Evolutionary conservation across 1,139 yeast species (phyloP).

Genomic region (Tardiomyces digboiensis): DNA sequence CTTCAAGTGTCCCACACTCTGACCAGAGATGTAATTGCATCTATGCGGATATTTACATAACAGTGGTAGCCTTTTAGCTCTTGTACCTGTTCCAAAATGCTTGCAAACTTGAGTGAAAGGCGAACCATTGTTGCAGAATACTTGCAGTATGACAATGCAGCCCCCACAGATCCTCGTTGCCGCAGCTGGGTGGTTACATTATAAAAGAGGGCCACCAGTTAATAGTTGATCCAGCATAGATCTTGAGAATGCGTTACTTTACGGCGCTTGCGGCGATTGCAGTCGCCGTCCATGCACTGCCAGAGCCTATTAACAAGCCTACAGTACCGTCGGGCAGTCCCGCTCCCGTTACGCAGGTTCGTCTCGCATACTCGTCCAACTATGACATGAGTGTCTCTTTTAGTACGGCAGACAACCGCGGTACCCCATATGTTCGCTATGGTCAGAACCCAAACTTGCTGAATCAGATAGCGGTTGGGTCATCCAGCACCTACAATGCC

Average conservation of each 20-base stretch:
- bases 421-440: slow-evolving; percentile 17
- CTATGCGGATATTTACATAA: too few relatives aligned
- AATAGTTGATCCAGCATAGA: too few relatives aligned
- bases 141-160: too few relatives aligned
- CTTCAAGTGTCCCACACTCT: too few relatives aligned
- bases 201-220: too few relatives aligned
- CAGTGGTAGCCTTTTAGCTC: too few relatives aligned
- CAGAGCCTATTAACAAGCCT: neutral
- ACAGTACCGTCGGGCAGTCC: neutral
- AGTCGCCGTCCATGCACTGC: neutral
- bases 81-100: too few relatives aligned
- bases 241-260: neutral
- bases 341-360: slow-evolving; percentile 9
- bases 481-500: slow-evolving; percentile 17
- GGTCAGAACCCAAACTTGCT: slow-evolving; percentile 16
- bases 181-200: too few relatives aligned
- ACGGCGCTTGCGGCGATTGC: neutral
- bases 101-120: too few relatives aligned
- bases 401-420: slow-evolving; percentile 17
- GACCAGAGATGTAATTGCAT: too few relatives aligned
- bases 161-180: too few relatives aligned
- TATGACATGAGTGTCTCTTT: slow-evolving; percentile 20
- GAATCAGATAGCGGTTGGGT: slow-evolving; percentile 11
- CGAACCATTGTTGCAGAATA: too few relatives aligned
- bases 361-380: slow-evolving; percentile 19